Conservation (phyloP, 345 rosid genomes). For the Euphorbia peplus region DNA sequence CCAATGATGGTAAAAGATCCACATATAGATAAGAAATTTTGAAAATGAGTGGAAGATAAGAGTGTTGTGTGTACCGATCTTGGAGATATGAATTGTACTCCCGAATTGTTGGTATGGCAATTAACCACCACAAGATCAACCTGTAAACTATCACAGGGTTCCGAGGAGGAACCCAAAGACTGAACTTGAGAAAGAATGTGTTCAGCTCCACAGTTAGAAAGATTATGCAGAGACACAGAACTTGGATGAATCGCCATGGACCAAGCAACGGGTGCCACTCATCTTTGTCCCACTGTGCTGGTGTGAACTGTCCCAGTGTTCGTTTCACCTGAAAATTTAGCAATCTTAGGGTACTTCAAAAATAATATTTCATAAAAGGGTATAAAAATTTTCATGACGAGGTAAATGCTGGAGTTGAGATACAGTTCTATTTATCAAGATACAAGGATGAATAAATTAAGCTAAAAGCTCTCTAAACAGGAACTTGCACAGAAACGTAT, state of each 20-base stretch:
- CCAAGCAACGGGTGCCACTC: conserved; percentile 98
- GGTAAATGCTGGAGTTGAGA: not conserved
- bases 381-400: not conserved
- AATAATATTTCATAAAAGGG: not conserved
- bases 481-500: too few relatives aligned
- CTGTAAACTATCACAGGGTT: conserved; percentile 88
- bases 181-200: conserved; percentile 95
- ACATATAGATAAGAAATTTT: not conserved
- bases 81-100: conserved; percentile 97
- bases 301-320: conserved; percentile 91
- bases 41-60: not conserved
- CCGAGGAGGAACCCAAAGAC: conserved; percentile 94
- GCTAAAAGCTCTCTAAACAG: not conserved
- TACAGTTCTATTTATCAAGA: not conserved
- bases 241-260: conserved; percentile 98
- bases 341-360: not conserved
- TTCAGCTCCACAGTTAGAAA: conserved; percentile 90
- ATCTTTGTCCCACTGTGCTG: conserved; percentile 98
- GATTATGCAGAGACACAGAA: conserved; percentile 74
- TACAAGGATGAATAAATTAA: not conserved
- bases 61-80: conserved; percentile 49
- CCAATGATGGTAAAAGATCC: not conserved
- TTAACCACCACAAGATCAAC: conserved; percentile 96
- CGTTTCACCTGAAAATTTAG: conserved; percentile 62
- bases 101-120: conserved; percentile 92